Evolutionary conservation across 441 rosid genomes (phyloP), one percentile per base, ranked within the genome.

Genomic region (Syzygium malaccense): DNA sequence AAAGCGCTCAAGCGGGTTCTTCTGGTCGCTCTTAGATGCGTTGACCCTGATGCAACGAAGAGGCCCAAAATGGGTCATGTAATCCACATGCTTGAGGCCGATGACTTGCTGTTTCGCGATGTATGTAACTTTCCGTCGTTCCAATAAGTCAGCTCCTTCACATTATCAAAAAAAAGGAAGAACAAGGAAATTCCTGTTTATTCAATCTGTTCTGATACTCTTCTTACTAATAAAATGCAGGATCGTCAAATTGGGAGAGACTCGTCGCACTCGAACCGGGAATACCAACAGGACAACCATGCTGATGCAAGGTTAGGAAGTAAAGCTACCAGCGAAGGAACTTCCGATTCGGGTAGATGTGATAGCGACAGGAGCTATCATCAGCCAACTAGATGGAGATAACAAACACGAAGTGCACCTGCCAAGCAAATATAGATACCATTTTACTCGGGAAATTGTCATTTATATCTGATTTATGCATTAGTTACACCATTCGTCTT

Each of bases 31-130:
- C 94, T 96, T 85, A 93, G 96, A 88, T 98, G 99, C 86, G 99
- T 98, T 55, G 99, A 98, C 90, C 99, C 99, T 53, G 99, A 96
- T 89, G 99, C 98, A 32, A 95, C 97, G 85, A 98, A 96, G 93
- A 96, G 99, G 91, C 99, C 99, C 64, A 98, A 96, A 93, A 96
- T 98, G 99, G 99, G 98, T 86, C 95, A 98, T 85, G 94, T 98
- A 64, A 95, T 98, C 91, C 99, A 98, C 94, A 96, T 97, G 99
- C 98, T 98, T 32, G 99, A 97, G 93, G 96, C 97, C 14, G 99
- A 98, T 92, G 97, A 98, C 92, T 90, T 95, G 86, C 92, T 94
- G 91, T 92, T 89, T 90, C 96, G 92, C 41, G 96, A 98, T 92
- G 99, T 97, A 96, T 49, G 90, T 87, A 56, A 83, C 85, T 54